These are phyloP conservation scores for Teratosphaeria gauchensis DNA, from an alignment of 2,329 filamentous ascomycete species.

Conservation along the genomic window DNA sequence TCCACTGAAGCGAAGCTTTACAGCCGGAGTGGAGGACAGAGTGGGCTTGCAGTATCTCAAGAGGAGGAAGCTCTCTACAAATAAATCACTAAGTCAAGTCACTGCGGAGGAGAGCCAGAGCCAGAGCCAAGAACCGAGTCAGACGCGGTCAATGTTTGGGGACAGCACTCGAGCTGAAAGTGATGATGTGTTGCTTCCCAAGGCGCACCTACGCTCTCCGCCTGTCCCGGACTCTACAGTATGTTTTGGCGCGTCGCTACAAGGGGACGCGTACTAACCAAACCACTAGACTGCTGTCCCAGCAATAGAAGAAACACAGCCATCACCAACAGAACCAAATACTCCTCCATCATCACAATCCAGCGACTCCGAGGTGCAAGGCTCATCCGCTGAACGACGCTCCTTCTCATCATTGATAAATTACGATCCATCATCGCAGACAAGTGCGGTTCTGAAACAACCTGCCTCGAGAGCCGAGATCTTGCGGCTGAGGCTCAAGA, in stretches of 20 bases:
- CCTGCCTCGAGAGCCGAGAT: constrained; percentile 43
- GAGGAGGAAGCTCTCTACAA: constrained; percentile 14
- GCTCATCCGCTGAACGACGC: constrained; percentile 24
- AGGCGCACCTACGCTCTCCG: neutral
- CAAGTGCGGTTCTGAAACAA: constrained; percentile 1
- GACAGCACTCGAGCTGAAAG: neutral
- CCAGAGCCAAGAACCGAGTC: neutral
- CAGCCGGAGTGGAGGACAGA: constrained; percentile 19
- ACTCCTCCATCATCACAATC: constrained; percentile 14
- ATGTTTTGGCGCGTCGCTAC: neutral
- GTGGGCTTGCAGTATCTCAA: constrained; percentile 27
- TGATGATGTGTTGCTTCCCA: neutral
- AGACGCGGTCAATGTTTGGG: constrained; percentile 1
- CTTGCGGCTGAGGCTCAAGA: constrained; percentile 56
- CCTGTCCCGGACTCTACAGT: neutral
- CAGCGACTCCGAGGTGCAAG: constrained; percentile 14
- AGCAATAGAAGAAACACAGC: constrained; percentile 5
- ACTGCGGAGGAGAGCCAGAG: neutral
- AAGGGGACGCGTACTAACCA: neutral
- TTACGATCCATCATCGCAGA: constrained; percentile 36
- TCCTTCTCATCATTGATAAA: constrained; percentile 41
- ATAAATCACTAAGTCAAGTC: constrained; percentile 6
- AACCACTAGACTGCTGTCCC: constrained; percentile 1
- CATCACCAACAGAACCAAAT: constrained; percentile 18
- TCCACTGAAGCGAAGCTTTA: constrained; percentile 26